These are phyloP conservation scores for Penicillium fimorum DNA, from an alignment of 495 filamentous ascomycete species.

Conservation along the genomic window DNA sequence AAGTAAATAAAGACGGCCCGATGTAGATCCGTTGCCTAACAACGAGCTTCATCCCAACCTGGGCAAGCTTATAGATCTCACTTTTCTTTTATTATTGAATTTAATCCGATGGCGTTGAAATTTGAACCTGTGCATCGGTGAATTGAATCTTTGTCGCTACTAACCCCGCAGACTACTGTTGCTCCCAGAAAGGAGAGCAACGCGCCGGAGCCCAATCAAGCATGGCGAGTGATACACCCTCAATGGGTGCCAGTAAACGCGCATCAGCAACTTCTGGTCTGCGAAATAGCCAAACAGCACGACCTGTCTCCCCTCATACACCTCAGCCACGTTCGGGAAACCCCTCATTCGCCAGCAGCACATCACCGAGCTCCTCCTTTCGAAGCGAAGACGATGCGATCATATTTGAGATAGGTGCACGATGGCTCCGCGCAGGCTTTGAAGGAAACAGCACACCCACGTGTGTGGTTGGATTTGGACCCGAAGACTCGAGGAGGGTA, in stretches of 20 bases:
- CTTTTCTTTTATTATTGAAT: background rate
- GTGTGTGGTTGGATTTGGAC: conserved; percentile 68
- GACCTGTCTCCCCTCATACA: conserved; percentile 37
- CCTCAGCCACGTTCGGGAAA: conserved; percentile 40
- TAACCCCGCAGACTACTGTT: conserved; percentile 10
- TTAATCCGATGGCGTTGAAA: conserved; percentile 15
- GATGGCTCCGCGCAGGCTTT: conserved; percentile 80
- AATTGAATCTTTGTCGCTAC: conserved; percentile 10
- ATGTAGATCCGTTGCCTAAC: conserved; percentile 40
- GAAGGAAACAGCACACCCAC: conserved; percentile 75
- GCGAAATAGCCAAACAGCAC: conserved; percentile 34
- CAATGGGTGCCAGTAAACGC: conserved; percentile 16
- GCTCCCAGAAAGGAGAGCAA: conserved; percentile 19
- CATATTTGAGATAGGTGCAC: conserved; percentile 77
- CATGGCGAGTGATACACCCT: conserved; percentile 15
- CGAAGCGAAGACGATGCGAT: conserved; percentile 82
- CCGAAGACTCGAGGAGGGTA: conserved; percentile 69
- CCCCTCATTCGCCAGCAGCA: conserved; percentile 58
- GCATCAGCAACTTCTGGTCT: conserved; percentile 25
- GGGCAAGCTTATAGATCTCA: conserved; percentile 1
- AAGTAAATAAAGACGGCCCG: conserved; percentile 41
- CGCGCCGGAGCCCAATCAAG: conserved; percentile 9
- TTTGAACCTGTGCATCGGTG: conserved; percentile 2
- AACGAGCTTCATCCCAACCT: conserved; percentile 13
- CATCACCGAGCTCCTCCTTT: conserved; percentile 66